Base-by-base conservation (phyloP, 805 yeast genomes). In the Wickerhamiella occidentalis region DNA sequence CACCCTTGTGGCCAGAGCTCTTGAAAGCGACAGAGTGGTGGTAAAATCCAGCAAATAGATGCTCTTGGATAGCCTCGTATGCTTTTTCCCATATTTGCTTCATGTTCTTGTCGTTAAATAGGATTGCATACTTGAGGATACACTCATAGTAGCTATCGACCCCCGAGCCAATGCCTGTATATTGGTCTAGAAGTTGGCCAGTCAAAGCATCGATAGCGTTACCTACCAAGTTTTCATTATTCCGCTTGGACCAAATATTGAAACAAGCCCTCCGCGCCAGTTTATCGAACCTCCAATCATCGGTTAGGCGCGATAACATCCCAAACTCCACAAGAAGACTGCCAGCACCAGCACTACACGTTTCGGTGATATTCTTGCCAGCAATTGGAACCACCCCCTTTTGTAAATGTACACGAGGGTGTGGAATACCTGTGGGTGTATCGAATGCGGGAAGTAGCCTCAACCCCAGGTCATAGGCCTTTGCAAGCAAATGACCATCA, bases 141-240 rank as follows among this genome's bases (percentile, higher is more conserved):
- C 87, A 85, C 60, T 88, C 97, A 61, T 81, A 88, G 59, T 85
- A 85, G 0, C 95, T 85, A 64, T 88, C 97, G 13, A 85, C 76
- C 1, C 94, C 82, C 0, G 96, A 96, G 2, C 97, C 96, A 8
- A 84, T 72, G 0, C 96, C 95, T 0, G 92, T 77, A 37, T 78
- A 64, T 0, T 72, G 61, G 50, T 81, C 81, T 37, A 69, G 64
- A 77, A 85, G 79, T 35, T 62, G 59, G 30, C 78, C 77, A 0
- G 70, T 64, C 1, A 69, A 58, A 0, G 88, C 81, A 52, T 81
- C 79, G 3, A 87, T 68, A 0, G 88, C 73, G 85, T 83, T 82
- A 1, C 95, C 94, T 12, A 90, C 58, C 25, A 90, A 67, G 55
- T 83, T 78, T 12, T 83, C 61, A 1, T 64, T 57, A 49, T 83